Evolutionary conservation across 2,329 filamentous ascomycete genomes (phyloP).

Genomic region (Pseudogymnoascus sp.): DNA sequence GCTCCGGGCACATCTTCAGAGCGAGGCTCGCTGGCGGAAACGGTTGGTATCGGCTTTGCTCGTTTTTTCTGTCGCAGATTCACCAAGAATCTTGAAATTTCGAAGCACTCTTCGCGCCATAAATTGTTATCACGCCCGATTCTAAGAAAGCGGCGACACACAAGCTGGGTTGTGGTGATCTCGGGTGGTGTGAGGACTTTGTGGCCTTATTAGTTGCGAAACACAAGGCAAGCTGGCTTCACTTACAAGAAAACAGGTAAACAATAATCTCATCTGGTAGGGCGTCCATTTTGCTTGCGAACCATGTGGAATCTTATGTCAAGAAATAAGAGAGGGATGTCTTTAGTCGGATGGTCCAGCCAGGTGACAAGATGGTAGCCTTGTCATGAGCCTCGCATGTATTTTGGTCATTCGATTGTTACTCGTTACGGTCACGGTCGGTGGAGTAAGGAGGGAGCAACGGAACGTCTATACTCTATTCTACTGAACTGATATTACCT

Average conservation of each 20-base stretch:
- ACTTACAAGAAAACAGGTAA: constrained; percentile 24
- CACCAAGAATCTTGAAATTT: constrained; percentile 57
- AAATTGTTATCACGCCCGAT: constrained; percentile 66
- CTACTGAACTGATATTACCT: background rate
- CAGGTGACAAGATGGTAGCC: background rate
- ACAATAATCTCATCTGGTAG: constrained; percentile 27
- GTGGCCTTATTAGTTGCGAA: background rate
- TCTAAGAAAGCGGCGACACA: constrained; percentile 56
- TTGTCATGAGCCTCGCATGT: background rate
- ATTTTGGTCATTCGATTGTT: background rate
- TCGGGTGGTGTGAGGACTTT: constrained; percentile 57
- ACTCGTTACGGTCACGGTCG: background rate
- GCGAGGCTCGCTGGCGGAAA: constrained; percentile 33
- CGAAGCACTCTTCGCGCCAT: constrained; percentile 71
- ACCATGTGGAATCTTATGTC: background rate
- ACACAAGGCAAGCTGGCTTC: background rate
- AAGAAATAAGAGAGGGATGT: background rate
- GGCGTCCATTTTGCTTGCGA: constrained; percentile 16
- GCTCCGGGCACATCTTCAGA: constrained; percentile 27
- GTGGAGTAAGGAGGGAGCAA: background rate
- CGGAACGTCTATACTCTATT: background rate
- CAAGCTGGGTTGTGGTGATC: constrained; percentile 59
- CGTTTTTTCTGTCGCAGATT: constrained; percentile 47
- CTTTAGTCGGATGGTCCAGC: background rate
- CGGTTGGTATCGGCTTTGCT: constrained; percentile 31